phyloP scores from a whole-genome alignment of 306 rosid species.

The Spatholobus suberectus region DNA sequence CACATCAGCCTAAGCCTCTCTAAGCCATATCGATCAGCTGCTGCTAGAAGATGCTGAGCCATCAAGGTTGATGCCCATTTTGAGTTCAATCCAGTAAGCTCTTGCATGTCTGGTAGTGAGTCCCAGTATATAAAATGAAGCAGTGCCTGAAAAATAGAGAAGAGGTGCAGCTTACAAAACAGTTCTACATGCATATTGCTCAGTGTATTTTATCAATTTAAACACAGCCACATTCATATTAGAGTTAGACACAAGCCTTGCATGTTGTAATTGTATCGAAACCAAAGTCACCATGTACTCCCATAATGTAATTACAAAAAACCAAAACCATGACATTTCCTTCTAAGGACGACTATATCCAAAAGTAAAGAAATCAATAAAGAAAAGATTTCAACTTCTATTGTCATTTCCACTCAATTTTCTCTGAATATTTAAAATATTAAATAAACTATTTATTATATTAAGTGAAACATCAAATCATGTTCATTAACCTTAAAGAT shows the following conservation, averaged over 20 bases:
- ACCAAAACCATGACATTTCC: slow-evolving; percentile 14
- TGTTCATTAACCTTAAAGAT: slow-evolving; percentile 3
- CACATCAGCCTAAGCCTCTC: slow-evolving; percentile 80
- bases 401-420: background rate
- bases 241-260: slow-evolving; percentile 8
- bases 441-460: background rate
- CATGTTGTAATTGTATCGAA: background rate
- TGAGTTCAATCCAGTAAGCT: slow-evolving; percentile 71
- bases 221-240: slow-evolving; percentile 21
- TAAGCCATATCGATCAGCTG: slow-evolving; percentile 83
- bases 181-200: slow-evolving; percentile 35
- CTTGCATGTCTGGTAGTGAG: slow-evolving; percentile 74
- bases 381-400: background rate
- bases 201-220: slow-evolving; percentile 35
- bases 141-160: slow-evolving; percentile 64
- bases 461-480: background rate
- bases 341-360: background rate
- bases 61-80: slow-evolving; percentile 78
- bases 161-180: slow-evolving; percentile 22
- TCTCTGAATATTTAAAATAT: background rate
- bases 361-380: background rate
- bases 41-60: slow-evolving; percentile 96
- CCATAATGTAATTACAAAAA: slow-evolving; percentile 23
- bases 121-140: slow-evolving; percentile 93
- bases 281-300: background rate